Evolutionary conservation across 768 basidiomycete species (phyloP).

Genomic region (Podaxis sp.): DNA sequence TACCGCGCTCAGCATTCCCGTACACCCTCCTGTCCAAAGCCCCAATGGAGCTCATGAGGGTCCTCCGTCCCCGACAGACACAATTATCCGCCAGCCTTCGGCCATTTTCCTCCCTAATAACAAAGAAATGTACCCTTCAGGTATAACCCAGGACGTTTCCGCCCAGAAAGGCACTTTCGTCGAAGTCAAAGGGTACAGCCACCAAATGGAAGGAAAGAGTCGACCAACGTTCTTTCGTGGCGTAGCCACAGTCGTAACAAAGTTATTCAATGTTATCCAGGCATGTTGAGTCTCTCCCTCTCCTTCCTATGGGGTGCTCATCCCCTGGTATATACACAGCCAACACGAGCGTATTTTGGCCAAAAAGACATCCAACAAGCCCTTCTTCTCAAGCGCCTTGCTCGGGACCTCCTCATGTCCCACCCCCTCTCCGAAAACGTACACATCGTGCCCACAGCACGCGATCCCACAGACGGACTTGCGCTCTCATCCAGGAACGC

Average conservation of each 20-base stretch:
- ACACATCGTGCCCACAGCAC: slow-evolving; percentile 86
- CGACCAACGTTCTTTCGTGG: slow-evolving; percentile 94
- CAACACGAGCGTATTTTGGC: slow-evolving; percentile 91
- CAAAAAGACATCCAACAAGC: slow-evolving; percentile 99
- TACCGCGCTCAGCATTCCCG: background rate
- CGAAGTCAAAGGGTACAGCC: slow-evolving; percentile 86
- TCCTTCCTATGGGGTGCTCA: background rate
- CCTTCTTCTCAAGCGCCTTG: slow-evolving; percentile 75
- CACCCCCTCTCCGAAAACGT: slow-evolving; percentile 71
- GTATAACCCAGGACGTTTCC: slow-evolving; percentile 73
- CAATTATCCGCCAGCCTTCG: slow-evolving; percentile 39
- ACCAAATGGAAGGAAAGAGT: slow-evolving; percentile 89
- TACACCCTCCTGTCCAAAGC: slow-evolving; percentile 23
- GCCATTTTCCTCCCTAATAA: slow-evolving; percentile 82
- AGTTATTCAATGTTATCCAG: slow-evolving; percentile 91
- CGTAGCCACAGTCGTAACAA: slow-evolving; percentile 92
- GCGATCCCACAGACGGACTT: slow-evolving; percentile 61
- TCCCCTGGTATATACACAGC: slow-evolving; percentile 42
- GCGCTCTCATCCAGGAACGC: slow-evolving; percentile 92
- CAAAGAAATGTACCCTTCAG: slow-evolving; percentile 90
- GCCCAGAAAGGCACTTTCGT: slow-evolving; percentile 87
- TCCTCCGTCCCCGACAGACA: background rate
- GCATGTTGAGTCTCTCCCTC: slow-evolving; percentile 38
- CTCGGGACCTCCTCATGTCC: slow-evolving; percentile 75
- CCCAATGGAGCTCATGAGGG: background rate